Percentiles rank a stretch among this genome's conserved stretches.
phyloP scores from a whole-genome alignment of 2,329 filamentous ascomycete species.

The Talaromyces marneffei region DNA sequence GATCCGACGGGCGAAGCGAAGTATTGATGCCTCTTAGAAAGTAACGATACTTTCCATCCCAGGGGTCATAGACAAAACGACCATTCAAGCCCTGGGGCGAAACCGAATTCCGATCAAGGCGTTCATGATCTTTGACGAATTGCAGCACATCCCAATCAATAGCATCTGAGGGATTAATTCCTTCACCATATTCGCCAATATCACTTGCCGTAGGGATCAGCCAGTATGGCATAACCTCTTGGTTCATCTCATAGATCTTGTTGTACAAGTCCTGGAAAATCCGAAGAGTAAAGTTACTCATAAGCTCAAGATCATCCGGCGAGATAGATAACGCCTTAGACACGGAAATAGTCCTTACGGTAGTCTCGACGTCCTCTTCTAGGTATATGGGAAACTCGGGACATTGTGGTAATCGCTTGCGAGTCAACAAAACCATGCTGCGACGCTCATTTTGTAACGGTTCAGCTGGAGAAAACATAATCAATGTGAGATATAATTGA shows the following conservation, averaged over 20 bases:
- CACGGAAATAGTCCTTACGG: conserved; percentile 49
- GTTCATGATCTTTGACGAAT: conserved; percentile 34
- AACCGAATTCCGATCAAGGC: conserved; percentile 44
- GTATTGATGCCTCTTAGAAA: conserved; percentile 41
- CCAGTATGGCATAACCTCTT: conserved; percentile 72
- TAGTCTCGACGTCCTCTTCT: conserved; percentile 55
- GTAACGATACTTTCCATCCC: conserved; percentile 55
- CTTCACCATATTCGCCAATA: conserved; percentile 2
- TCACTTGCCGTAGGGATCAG: conserved; percentile 54
- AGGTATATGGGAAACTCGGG: conserved; percentile 69
- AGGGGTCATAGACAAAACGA: conserved; percentile 52
- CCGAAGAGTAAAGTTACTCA: conserved; percentile 69
- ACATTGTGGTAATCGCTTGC: conserved; percentile 57
- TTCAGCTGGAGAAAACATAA: conserved; percentile 54
- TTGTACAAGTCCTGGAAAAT: conserved; percentile 83
- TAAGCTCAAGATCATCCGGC: conserved; percentile 43
- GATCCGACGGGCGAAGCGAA: conserved; percentile 28
- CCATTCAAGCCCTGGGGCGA: conserved; percentile 38
- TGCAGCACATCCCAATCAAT: conserved; percentile 43
- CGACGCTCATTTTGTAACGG: conserved; percentile 55
- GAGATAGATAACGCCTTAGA: conserved; percentile 24
- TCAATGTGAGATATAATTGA: conserved; percentile 55
- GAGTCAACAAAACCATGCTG: conserved; percentile 66
- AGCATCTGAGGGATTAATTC: conserved; percentile 14
- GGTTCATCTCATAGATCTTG: conserved; percentile 66